Base-by-base conservation (phyloP, 2,329 filamentous ascomycete species). In the Apiospora saccharicola region DNA sequence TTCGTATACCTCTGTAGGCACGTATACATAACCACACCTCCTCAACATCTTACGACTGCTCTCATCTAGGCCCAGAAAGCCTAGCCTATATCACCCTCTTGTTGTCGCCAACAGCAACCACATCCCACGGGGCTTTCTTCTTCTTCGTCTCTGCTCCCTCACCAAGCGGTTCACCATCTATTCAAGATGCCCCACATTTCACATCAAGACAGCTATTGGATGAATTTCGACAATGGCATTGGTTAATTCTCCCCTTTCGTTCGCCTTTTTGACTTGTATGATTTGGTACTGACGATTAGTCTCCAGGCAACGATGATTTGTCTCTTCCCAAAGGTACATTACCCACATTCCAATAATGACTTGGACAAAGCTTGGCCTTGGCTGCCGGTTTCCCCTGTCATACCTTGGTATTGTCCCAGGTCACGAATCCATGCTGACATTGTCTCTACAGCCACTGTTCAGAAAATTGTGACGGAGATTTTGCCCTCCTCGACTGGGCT, bases 401-500 rank as follows among this genome's bases (percentile, higher is more conserved):
- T 41, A 10, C 34, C 26, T 34, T 34, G 37, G 24, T 13, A 14
- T 30, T 14, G 19, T 22, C 47, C 22, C 24, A 67, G 22, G 19
- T 14, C 69, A 37, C 14, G 34, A 64, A 24, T 4, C 12, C 16
- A 26, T 41, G 41, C 81, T 85, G 72, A 84, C 76, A 19, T 51
- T 16, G 24, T 69, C 64, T 24, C 22, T 19, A 41, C 73, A 91
- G 90, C 90, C 47, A 92, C 90, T 7, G 90, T 92, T n/a, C 90
- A 92, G 78, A 92, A 92, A 84, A 99, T 99, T 76, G 96, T 99
- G 77, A 92, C 92, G 72, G 96, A 99, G 82, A 98, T 99, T 78
- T 89, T 99, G 1, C 91, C 94, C 1, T 85, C 92, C 0, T 90
- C 92, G 68, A 84, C 82, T 19, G 94, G 94, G 69, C 90, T 97